Percentiles rank a stretch among this genome's conserved stretches.
Conservation (phyloP, 1,284 basidiomycete genomes). For the Hemileccinum hortonii region DNA sequence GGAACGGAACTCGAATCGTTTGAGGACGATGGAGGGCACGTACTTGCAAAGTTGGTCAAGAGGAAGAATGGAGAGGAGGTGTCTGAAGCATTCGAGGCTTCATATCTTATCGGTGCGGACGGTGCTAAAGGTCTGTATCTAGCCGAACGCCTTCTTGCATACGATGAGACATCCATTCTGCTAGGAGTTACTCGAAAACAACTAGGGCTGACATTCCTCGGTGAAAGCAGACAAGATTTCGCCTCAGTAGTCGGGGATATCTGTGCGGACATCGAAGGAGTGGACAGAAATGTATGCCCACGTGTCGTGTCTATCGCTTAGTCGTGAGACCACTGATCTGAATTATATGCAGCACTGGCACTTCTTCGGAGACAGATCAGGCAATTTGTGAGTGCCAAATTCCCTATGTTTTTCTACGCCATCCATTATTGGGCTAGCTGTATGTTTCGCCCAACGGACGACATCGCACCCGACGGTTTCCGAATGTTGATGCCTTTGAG, state of each 20-base stretch:
- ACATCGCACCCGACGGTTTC: constrained; percentile 31
- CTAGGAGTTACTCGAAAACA: constrained; percentile 39
- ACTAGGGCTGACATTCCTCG: constrained; percentile 38
- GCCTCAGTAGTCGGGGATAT: constrained; percentile 43
- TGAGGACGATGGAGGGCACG: constrained; percentile 29
- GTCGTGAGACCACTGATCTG: too few species aligned
- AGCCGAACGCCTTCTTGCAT: too few species aligned
- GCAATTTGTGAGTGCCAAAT: constrained; percentile 14
- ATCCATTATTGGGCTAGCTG: constrained; percentile 5
- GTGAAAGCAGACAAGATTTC: constrained; percentile 40
- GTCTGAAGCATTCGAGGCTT: constrained; percentile 16
- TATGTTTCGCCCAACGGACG: constrained; percentile 19
- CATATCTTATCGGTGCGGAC: too few species aligned
- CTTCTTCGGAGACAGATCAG: constrained; percentile 20
- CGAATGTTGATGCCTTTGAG: constrained; percentile 33
- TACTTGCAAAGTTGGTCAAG: constrained; percentile 27
- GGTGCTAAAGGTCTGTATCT: too few species aligned
- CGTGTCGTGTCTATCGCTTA: too few species aligned
- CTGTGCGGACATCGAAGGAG: constrained; percentile 26
- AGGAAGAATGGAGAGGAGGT: constrained; percentile 14
- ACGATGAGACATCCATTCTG: neutral
- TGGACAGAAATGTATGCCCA: constrained; percentile 34
- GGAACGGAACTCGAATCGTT: constrained; percentile 34
- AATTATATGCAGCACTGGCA: constrained; percentile 31
- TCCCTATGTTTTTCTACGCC: too few species aligned